Conservation (phyloP, 768 basidiomycete genomes). For the Serendipita sp. region DNA sequence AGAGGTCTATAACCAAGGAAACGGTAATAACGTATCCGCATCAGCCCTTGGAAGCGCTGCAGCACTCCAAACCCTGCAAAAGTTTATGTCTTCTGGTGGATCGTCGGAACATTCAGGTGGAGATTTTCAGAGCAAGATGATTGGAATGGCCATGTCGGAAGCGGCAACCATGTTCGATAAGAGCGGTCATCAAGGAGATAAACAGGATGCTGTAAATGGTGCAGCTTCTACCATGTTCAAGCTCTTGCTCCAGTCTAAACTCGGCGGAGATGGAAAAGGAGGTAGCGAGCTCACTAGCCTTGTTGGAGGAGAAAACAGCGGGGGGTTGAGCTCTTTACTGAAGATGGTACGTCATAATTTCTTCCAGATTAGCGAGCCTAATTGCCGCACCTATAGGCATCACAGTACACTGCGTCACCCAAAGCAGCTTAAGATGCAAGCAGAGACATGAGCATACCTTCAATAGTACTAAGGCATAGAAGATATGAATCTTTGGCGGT, state of each 20-base stretch:
- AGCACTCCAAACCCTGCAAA: constrained; percentile 55
- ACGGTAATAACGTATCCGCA: constrained; percentile 39
- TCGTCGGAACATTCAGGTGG: constrained; percentile 14
- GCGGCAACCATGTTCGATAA: constrained; percentile 46
- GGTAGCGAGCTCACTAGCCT: constrained; percentile 8
- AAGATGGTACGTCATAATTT: constrained; percentile 33
- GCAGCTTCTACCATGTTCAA: constrained; percentile 81
- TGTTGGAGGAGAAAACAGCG: constrained; percentile 49
- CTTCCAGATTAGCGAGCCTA: background rate
- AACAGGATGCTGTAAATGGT: constrained; percentile 72
- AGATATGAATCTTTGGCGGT: background rate
- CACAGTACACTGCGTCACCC: background rate
- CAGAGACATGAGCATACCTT: no score
- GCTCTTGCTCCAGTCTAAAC: constrained; percentile 37
- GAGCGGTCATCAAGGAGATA: constrained; percentile 49
- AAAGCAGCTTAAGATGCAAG: background rate
- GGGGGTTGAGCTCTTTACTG: constrained; percentile 48
- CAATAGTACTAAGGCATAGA: background rate
- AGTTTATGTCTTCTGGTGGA: constrained; percentile 41
- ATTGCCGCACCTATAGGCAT: background rate
- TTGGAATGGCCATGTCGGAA: constrained; percentile 78
- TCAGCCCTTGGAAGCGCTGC: constrained; percentile 59
- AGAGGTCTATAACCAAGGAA: constrained; percentile 40
- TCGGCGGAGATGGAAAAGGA: constrained; percentile 22
- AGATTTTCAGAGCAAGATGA: constrained; percentile 37